Percentiles rank a stretch among this genome's conserved stretches.
Conservation (phyloP, 1,284 basidiomycete genomes). For the Ganoderma sp. region DNA sequence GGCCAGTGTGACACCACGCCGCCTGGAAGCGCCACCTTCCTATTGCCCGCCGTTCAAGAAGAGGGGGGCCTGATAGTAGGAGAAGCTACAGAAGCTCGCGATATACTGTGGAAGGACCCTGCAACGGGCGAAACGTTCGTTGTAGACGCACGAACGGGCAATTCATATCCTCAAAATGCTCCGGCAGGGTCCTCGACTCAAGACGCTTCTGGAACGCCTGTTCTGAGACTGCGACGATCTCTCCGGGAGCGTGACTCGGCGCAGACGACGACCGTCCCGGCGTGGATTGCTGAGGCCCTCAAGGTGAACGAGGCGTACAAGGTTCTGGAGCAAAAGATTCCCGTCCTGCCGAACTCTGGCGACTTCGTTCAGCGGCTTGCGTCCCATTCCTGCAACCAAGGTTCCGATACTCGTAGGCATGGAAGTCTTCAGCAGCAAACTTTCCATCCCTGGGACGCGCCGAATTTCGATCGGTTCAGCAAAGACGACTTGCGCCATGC, state of each 20-base stretch:
- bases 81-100: constrained; percentile 31
- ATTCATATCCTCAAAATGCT: constrained; percentile 52
- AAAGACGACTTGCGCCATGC: constrained; percentile 60
- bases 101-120: constrained; percentile 65
- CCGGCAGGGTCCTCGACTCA: constrained; percentile 27
- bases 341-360: constrained; percentile 42
- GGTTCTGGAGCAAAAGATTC: constrained; percentile 53
- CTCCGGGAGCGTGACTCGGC: constrained; percentile 6
- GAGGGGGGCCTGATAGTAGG: constrained; percentile 10
- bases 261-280: constrained; percentile 39
- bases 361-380: constrained; percentile 16
- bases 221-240: constrained; percentile 17
- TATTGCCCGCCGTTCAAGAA: neutral
- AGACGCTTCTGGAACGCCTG: constrained; percentile 15
- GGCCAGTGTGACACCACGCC: neutral
- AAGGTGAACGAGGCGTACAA: constrained; percentile 60
- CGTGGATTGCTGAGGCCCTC: constrained; percentile 60
- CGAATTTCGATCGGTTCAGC: constrained; percentile 48
- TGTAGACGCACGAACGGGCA: constrained; percentile 70
- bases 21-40: neutral
- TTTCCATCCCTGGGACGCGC: constrained; percentile 25
- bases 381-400: neutral
- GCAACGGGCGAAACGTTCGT: constrained; percentile 69
- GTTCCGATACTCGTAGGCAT: neutral
- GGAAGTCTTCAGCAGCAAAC: neutral